Percentiles rank a stretch among this genome's conserved stretches.
These are phyloP conservation scores for Ambrosia trifida DNA, from an alignment of 129 eudicot genomes.

Conservation along the genomic window DNA sequence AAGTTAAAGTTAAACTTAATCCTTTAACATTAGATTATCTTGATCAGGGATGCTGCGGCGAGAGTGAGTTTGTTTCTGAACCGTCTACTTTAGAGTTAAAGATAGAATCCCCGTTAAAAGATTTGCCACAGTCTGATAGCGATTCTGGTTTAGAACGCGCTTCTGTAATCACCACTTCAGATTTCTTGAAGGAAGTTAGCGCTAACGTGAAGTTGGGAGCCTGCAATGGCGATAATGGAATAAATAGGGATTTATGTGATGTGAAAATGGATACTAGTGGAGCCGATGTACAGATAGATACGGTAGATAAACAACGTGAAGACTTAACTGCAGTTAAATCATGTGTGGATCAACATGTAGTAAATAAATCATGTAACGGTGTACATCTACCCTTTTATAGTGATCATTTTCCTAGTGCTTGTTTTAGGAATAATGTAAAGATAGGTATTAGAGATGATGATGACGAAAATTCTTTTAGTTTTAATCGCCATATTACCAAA, in stretches of 20 bases:
- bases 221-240: constrained; percentile 21
- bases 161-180: constrained; percentile 46
- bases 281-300: constrained; percentile 32
- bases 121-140: constrained; percentile 39
- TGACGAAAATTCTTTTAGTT: constrained; percentile 76
- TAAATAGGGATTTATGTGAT: constrained; percentile 40
- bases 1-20: constrained; percentile 50
- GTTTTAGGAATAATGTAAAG: constrained; percentile 63
- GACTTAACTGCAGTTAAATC: constrained; percentile 34
- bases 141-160: constrained; percentile 47
- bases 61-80: constrained; percentile 60
- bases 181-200: constrained; percentile 37
- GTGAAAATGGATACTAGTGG: constrained; percentile 32
- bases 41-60: constrained; percentile 82
- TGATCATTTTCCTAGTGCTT: constrained; percentile 54
- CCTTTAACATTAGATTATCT: constrained; percentile 52
- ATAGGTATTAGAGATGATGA: constrained; percentile 85
- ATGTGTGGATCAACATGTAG: constrained; percentile 44
- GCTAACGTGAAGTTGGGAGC: constrained; percentile 41
- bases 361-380: constrained; percentile 58
- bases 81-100: constrained; percentile 36
- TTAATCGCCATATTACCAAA: constrained; percentile 51
- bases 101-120: constrained; percentile 33
- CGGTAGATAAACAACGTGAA: constrained; percentile 39
- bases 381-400: constrained; percentile 69